Evolutionary conservation across 495 filamentous ascomycete genomes (phyloP).

Genomic region (Letharia lupina): DNA sequence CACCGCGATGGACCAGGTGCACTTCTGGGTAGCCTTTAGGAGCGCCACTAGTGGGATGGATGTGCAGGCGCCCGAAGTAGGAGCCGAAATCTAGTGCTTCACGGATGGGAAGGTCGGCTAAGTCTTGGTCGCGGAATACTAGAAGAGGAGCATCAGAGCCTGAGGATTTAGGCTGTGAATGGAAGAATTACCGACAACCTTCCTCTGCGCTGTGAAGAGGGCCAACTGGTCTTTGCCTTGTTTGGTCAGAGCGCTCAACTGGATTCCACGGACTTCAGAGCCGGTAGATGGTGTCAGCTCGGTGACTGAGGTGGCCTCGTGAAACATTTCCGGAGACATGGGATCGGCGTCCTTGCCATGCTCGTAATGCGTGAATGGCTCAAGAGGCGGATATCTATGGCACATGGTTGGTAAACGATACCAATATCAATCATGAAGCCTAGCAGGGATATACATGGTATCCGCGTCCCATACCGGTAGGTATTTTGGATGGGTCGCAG

Average conservation of each 20-base stretch:
- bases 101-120: conserved; percentile 63
- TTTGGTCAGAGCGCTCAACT: conserved; percentile 57
- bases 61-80: conserved; percentile 78
- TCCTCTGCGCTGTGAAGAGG: conserved; percentile 66
- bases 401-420: neutral
- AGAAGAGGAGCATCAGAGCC: conserved; percentile 11
- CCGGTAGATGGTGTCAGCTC: conserved; percentile 69
- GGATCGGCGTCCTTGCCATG: conserved; percentile 66
- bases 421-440: neutral
- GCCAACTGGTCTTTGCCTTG: conserved; percentile 76
- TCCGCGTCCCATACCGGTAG: conserved; percentile 26
- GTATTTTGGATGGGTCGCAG: conserved; percentile 21
- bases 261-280: conserved; percentile 65
- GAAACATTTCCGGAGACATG: conserved; percentile 57
- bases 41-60: conserved; percentile 69
- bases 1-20: conserved; percentile 69
- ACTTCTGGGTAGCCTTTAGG: conserved; percentile 65
- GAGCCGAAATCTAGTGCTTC: conserved; percentile 61
- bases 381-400: conserved; percentile 47
- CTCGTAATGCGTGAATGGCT: conserved; percentile 63
- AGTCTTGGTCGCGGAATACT: conserved; percentile 71
- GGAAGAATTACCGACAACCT: conserved; percentile 45
- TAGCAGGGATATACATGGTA: conserved; percentile 18
- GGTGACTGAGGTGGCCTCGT: conserved; percentile 29
- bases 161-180: neutral